Evolutionary conservation across 257 asterid genomes (phyloP), one percentile per base, ranked within the genome.

Genomic region (Fraxinus americana): DNA sequence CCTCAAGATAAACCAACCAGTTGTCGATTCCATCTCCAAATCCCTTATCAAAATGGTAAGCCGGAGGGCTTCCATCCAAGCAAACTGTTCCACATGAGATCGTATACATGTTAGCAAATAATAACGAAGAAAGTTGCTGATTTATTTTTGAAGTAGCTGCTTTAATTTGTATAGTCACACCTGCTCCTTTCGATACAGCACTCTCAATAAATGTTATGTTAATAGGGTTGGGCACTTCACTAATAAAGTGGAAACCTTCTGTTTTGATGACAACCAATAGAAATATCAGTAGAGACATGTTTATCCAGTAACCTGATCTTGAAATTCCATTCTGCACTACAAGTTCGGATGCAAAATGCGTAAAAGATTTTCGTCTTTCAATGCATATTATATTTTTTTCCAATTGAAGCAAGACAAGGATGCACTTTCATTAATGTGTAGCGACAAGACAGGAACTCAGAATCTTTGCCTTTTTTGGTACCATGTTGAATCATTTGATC

Each of bases 61-160:
- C 80, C 0, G 80, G 80, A 7, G 75, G 70, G 50, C 61, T 69
- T 30, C 80, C 80, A 77, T 77, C 80, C 70, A 77, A 69, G 54
- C 80, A 77, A 52, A 77, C 80, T 50, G 70, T 54, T 39, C 10
- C 17, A 4, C 32, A 70, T n/a, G 34, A 39, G 57, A 48, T 21
- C 48, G 10, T 70, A 70, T 70, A 36, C 2, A 25, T 36, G 10
- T 34, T 30, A 68, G 7, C 72, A 67, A 68, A 16, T 3, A 32
- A 4, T 0, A 4, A 70, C 5, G 29, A 16, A 16, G 6, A 35
- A 69, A 69, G 7, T 70, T 17, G 16, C 16, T 70, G 21, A n/a
- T 38, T 70, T 17, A 7, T 70, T 39, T 8, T 57, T n/a, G 29
- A n/a, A 6, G 7, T n/a, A 57, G 27, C 6, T 27, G 11, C 25